Conservation (phyloP, 768 basidiomycete species). For the Mrakia frigida region DNA sequence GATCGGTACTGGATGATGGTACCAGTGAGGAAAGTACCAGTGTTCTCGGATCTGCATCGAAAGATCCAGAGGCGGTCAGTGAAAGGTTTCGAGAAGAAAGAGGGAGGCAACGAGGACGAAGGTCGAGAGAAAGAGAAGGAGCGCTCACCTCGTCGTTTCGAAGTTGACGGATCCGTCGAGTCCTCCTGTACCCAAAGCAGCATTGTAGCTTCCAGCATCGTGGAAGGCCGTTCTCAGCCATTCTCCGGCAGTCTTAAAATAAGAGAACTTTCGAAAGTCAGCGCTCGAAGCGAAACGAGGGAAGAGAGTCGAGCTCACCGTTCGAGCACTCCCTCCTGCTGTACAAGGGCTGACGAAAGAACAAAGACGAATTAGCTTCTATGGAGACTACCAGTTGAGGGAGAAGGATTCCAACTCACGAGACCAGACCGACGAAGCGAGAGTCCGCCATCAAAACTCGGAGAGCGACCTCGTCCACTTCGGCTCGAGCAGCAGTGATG, state of each 20-base stretch:
- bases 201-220: slow-evolving; percentile 27
- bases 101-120: not conserved
- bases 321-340: slow-evolving; percentile 12
- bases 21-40: slow-evolving; percentile 6
- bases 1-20: slow-evolving; percentile 12
- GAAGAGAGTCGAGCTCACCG: not conserved
- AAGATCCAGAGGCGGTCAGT: not conserved
- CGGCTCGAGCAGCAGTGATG: not conserved
- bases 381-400: too few relatives aligned
- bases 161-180: slow-evolving; percentile 25
- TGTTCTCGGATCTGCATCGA: slow-evolving; percentile 8
- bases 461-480: slow-evolving; percentile 7
- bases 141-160: slow-evolving; percentile 18
- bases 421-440: slow-evolving; percentile 13
- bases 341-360: slow-evolving; percentile 9
- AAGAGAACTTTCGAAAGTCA: not conserved
- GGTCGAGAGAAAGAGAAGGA: not conserved
- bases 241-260: slow-evolving; percentile 9
- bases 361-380: too few relatives aligned
- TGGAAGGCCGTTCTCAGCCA: slow-evolving; percentile 31
- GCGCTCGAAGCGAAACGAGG: not conserved
- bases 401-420: too few relatives aligned
- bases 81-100: not conserved
- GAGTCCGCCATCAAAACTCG: slow-evolving; percentile 23
- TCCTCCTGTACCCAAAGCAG: slow-evolving; percentile 22